Evolutionary conservation across 1,284 basidiomycete species (phyloP), one percentile per base, ranked within the genome.

Genomic region (Pisolithus thermaeus): DNA sequence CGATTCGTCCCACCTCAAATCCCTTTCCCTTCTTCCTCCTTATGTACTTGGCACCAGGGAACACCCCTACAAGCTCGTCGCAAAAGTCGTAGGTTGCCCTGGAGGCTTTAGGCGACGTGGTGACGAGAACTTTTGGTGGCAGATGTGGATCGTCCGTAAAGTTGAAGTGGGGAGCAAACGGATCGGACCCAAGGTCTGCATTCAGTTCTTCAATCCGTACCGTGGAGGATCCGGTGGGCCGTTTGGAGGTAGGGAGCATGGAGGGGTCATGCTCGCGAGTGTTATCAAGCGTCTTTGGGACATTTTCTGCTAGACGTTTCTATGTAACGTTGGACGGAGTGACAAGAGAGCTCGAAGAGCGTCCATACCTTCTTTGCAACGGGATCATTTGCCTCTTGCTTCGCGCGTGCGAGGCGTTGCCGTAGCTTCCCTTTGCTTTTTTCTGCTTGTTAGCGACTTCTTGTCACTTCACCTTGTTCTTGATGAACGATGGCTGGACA

Each of bases 21-120:
- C 93, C 92, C 58, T 92, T 90, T 1, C 93, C 92, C 67, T 92
- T 94, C 62, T 91, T 90, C 52, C 97, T 75, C 54, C 87, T 81
- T 46, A 95, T 86, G 64, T 97, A 93, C 65, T 99, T 92, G 1
- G 92, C 92, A 5, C 97, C 97, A 27, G 97, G 96, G 62, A 99
- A 92, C 37, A 99, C 76, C 6, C 86, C 88, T 28, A 91, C 87
- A 9, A 99, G 72, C 68, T 99, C 96, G 57, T 94, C 89, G 59
- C 91, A 91, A 68, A 97, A 95, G 18, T 86, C 83, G 61, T 90
- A 93, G 0, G 92, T 94, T 7, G 79, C 68, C 61, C 87, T 90
- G 16, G 89, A 88, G 3, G 92, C 88, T 54, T 89, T 88, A n/a
- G 86, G 83, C 0, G 88, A 91, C 1, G 94, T 97, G 1, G 94